These are phyloP conservation scores for Teratosphaeriaceae sp. DNA, from an alignment of 2,329 filamentous ascomycete species.

Conservation along the genomic window DNA sequence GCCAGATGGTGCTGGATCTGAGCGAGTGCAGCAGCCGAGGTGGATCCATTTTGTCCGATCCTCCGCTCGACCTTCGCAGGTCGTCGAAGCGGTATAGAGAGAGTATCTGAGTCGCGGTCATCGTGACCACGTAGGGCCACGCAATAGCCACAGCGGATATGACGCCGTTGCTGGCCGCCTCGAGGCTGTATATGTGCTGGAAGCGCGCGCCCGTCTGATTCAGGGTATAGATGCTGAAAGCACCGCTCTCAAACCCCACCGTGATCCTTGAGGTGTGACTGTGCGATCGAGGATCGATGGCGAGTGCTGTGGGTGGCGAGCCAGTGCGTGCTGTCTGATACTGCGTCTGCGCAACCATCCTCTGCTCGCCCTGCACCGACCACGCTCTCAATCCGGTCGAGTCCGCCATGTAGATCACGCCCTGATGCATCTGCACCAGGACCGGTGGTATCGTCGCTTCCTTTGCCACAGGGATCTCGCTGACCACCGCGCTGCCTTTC, in stretches of 20 bases:
- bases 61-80: background rate
- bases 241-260: slow-evolving; percentile 65
- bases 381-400: slow-evolving; percentile 68
- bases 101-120: slow-evolving; percentile 66
- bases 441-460: slow-evolving; percentile 50
- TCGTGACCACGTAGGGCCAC: slow-evolving; percentile 70
- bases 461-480: slow-evolving; percentile 62
- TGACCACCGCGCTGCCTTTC: slow-evolving; percentile 69
- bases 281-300: slow-evolving; percentile 47
- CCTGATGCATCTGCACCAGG: slow-evolving; percentile 70
- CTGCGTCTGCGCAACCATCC: slow-evolving; percentile 48
- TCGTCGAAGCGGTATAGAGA: slow-evolving; percentile 55
- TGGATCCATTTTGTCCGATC: slow-evolving; percentile 21
- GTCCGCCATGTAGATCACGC: slow-evolving; percentile 73
- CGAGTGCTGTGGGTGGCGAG: slow-evolving; percentile 53
- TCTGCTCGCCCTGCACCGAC: slow-evolving; percentile 57
- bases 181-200: slow-evolving; percentile 50
- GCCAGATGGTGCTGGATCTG: slow-evolving; percentile 69
- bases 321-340: slow-evolving; percentile 11
- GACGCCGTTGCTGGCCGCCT: slow-evolving; percentile 54
- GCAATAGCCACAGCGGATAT: slow-evolving; percentile 65
- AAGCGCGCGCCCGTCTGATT: slow-evolving; percentile 42
- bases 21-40: slow-evolving; percentile 68
- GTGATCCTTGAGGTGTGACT: slow-evolving; percentile 40
- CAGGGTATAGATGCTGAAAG: slow-evolving; percentile 64